Percentiles rank a stretch among this genome's conserved stretches.
Evolutionary conservation across 2,329 filamentous ascomycete genomes (phyloP).

Genomic region (Plenodomus biglobosus): DNA sequence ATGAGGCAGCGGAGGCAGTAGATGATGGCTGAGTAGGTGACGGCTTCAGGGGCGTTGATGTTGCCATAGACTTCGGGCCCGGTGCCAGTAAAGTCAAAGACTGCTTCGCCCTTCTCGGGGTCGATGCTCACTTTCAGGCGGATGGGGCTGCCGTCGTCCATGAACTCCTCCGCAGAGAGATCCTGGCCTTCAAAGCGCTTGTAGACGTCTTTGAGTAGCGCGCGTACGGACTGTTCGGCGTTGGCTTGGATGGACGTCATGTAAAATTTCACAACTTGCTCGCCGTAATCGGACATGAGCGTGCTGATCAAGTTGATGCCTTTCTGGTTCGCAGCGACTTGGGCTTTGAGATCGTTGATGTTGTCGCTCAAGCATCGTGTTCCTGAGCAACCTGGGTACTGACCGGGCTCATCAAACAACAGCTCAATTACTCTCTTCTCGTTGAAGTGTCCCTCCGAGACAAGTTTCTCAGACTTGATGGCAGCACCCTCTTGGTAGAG

Average conservation of each 20-base stretch:
- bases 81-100: conserved; percentile 78
- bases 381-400: conserved; percentile 74
- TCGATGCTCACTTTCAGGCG: conserved; percentile 74
- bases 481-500: conserved; percentile 59
- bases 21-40: conserved; percentile 82
- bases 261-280: conserved; percentile 77
- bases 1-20: conserved; percentile 83
- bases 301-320: conserved; percentile 76
- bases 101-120: conserved; percentile 69
- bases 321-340: conserved; percentile 84
- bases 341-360: conserved; percentile 81
- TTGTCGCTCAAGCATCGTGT: conserved; percentile 81
- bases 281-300: conserved; percentile 75
- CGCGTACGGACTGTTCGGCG: conserved; percentile 73
- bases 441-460: conserved; percentile 75
- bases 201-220: conserved; percentile 71
- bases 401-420: conserved; percentile 71
- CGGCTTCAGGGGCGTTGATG: conserved; percentile 78
- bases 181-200: conserved; percentile 68
- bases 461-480: conserved; percentile 65
- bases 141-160: conserved; percentile 85
- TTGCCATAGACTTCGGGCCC: conserved; percentile 79
- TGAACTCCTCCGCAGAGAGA: conserved; percentile 76
- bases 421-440: conserved; percentile 73
- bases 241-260: conserved; percentile 83